Evolutionary conservation across 2,329 filamentous ascomycete species (phyloP), one percentile per base, ranked within the genome.

Genomic region (Tolypocladium inflatum): DNA sequence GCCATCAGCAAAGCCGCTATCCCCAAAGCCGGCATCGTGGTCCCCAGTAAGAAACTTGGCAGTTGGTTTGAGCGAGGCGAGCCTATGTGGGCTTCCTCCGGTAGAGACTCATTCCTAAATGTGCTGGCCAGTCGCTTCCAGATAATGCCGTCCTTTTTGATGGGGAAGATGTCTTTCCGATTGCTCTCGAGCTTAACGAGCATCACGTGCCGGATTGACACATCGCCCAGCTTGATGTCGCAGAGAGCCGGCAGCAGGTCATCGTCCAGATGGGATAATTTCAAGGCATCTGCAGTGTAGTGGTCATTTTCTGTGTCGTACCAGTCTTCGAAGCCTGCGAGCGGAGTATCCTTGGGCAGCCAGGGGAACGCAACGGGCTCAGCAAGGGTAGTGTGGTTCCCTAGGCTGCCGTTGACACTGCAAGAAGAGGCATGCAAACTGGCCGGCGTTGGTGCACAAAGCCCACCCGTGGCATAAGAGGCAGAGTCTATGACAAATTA

Each of bases 171-270:
- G 55, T 78, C 75, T 3, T 71, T 72, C 35, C 76, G 69, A 0
- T 74, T 76, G 53, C 75, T 77, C 57, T 78, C 76, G 1, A 78
- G 64, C 35, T 75, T 70, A 1, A 78, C 58, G 35, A 77, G 60
- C 15, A 78, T 62, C 2, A 78, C 66, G 55, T 78, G 74, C 57
- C 74, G 73, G 57, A 78, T 72, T 8, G 70, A 67, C 10, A 74
- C 64, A 1, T 67, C 64, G 21, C 61, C 21, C 13, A 72, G 55
- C 42, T 64, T 65, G 11, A 26, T 19, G 8, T 59, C 64, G 2
- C 63, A 64, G 7, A 72, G 64, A 2, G 62, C 61, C 3, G 68
- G 56, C 2, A 71, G 59, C 0, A 76, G 43, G 0, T 67, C 67
- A 23, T 73, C 64, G 3, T 73, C 61, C 0, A 75, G 66, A 41